These are phyloP conservation scores for Termitomyces bulborhizus DNA, from an alignment of 768 basidiomycete species.

Conservation along the genomic window DNA sequence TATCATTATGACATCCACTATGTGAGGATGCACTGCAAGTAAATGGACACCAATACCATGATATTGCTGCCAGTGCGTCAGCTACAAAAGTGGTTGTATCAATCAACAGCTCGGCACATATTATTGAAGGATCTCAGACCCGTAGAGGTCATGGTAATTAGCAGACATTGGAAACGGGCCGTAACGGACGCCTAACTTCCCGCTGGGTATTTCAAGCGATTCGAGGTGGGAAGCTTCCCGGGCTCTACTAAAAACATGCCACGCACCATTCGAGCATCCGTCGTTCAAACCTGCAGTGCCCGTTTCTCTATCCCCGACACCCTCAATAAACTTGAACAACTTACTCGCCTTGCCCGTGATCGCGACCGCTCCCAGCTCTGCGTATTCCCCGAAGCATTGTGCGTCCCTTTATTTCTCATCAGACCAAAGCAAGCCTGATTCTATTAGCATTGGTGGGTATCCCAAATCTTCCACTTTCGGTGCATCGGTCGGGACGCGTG, in stretches of 20 bases:
- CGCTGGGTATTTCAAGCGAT: too few species aligned
- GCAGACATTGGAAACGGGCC: too few species aligned
- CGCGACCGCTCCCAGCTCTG: slow-evolving; percentile 41
- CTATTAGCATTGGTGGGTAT: slow-evolving; percentile 39
- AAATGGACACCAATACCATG: too few species aligned
- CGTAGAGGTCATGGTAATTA: too few species aligned
- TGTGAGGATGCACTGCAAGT: too few species aligned
- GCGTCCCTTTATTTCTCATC: not conserved
- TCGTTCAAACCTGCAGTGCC: slow-evolving; percentile 45
- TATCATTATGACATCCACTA: too few species aligned
- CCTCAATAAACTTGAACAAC: slow-evolving; percentile 40
- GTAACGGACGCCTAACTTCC: too few species aligned
- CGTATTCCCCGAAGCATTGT: slow-evolving; percentile 59
- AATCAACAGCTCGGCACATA: too few species aligned
- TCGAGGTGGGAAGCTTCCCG: not conserved
- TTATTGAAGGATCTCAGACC: too few species aligned
- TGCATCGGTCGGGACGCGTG: slow-evolving; percentile 41
- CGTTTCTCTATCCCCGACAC: slow-evolving; percentile 40
- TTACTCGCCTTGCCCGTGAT: slow-evolving; percentile 38
- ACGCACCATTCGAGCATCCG: slow-evolving; percentile 33
- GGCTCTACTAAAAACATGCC: slow-evolving; percentile 1
- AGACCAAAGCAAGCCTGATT: not conserved
- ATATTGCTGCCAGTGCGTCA: too few species aligned
- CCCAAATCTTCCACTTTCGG: slow-evolving; percentile 54
- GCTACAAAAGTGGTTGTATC: too few species aligned